Evolutionary conservation across 1,139 yeast genomes (phyloP).

Genomic region (Wickerhamomyces sp.): DNA sequence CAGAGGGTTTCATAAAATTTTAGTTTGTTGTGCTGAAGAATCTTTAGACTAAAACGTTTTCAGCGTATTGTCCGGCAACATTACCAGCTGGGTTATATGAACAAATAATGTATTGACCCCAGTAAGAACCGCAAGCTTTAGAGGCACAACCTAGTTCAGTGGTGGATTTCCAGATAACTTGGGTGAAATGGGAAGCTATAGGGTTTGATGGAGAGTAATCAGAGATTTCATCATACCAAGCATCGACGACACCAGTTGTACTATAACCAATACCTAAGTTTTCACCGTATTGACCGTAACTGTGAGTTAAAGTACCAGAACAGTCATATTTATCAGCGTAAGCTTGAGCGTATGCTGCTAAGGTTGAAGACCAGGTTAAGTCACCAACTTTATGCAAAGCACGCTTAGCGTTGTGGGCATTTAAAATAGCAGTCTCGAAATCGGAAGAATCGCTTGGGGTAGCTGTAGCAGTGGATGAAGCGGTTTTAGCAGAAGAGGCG

Average conservation of each 20-base stretch:
- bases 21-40: too few species aligned
- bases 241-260: slow-evolving; percentile 60
- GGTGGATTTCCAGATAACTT: slow-evolving; percentile 74
- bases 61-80: slow-evolving; percentile 36
- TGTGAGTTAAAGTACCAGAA: slow-evolving; percentile 62
- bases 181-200: slow-evolving; percentile 67
- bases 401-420: slow-evolving; percentile 66
- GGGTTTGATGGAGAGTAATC: slow-evolving; percentile 51
- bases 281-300: slow-evolving; percentile 82
- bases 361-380: slow-evolving; percentile 59
- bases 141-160: slow-evolving; percentile 74
- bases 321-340: slow-evolving; percentile 72
- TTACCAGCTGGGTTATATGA: slow-evolving; percentile 63
- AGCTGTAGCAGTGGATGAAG: slow-evolving; percentile 17
- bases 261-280: slow-evolving; percentile 76
- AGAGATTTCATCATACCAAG: slow-evolving; percentile 77
- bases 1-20: too few species aligned
- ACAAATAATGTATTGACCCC: slow-evolving; percentile 57
- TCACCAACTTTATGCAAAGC: slow-evolving; percentile 57
- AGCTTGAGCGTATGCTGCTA: slow-evolving; percentile 64
- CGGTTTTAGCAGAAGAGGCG: slow-evolving; percentile 12
- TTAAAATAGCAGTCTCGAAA: slow-evolving; percentile 34
- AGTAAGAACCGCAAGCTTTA: slow-evolving; percentile 39
- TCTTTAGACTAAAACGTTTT: slow-evolving; percentile 29
- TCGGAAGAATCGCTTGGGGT: slow-evolving; percentile 5